Conservation (phyloP, 192 early-diverging fungal genomes). For the Obelidium mucronatum region DNA sequence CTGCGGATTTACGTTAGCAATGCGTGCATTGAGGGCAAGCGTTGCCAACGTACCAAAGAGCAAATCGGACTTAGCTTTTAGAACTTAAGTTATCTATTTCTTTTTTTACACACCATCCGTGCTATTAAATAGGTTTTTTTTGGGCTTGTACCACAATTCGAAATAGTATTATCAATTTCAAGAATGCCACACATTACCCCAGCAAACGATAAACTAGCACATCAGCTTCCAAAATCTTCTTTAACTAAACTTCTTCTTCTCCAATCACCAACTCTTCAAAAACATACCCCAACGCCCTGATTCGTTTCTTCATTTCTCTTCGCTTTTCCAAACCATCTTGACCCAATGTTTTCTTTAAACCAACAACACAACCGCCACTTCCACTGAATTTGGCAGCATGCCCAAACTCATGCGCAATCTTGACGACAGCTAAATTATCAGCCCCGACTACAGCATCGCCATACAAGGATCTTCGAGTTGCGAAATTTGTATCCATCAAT, state of each 20-base stretch:
- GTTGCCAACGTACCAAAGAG: no score
- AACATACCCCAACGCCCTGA: slow-evolving; percentile 22
- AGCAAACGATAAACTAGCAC: no score
- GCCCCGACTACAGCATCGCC: slow-evolving; percentile 59
- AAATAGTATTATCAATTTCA: no score
- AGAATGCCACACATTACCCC: no score
- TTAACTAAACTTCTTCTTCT: not conserved
- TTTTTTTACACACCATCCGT: no score
- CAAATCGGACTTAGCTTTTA: no score
- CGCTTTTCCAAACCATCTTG: slow-evolving; percentile 9
- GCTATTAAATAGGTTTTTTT: no score
- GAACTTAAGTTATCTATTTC: no score
- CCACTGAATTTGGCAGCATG: slow-evolving; percentile 68
- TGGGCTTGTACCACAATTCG: no score
- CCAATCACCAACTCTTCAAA: slow-evolving; percentile 23
- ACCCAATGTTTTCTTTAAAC: slow-evolving; percentile 40
- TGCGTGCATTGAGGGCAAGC: no score
- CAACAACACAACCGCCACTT: slow-evolving; percentile 66
- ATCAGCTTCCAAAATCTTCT: no score
- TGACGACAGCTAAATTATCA: slow-evolving; percentile 59
- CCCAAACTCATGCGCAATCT: slow-evolving; percentile 48
- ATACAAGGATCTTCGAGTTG: slow-evolving; percentile 54
- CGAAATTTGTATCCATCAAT: slow-evolving; percentile 67
- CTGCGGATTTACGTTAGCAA: no score
- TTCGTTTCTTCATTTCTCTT: slow-evolving; percentile 25